These are phyloP conservation scores for Wickerhamomyces sp. DNA, from an alignment of 1,139 yeast species.

Conservation along the genomic window DNA sequence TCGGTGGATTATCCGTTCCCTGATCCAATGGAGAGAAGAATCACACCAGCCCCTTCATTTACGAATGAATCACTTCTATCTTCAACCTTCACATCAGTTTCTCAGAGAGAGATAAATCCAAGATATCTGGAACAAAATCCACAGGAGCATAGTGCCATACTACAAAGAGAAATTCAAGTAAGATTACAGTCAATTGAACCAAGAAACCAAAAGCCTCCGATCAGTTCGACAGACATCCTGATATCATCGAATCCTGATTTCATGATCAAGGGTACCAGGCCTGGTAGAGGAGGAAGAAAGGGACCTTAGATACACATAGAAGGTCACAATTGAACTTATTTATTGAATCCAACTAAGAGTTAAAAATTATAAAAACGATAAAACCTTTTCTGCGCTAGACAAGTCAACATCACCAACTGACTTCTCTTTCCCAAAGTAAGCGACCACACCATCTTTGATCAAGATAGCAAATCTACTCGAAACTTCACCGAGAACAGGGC, in stretches of 20 bases:
- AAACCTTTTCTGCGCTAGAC: conserved; percentile 53
- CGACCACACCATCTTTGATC: conserved; percentile 57
- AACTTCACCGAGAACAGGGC: conserved; percentile 41
- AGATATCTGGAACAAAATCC: conserved; percentile 33
- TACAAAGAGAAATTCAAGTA: conserved; percentile 6
- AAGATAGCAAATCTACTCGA: conserved; percentile 64
- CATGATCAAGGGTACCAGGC: conserved; percentile 4
- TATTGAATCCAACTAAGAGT: neutral
- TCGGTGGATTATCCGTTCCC: conserved; percentile 15
- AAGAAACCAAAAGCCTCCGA: neutral
- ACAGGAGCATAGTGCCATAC: conserved; percentile 9
- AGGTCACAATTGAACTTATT: no score
- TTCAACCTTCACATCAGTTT: conserved; percentile 74
- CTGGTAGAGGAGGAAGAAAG: neutral
- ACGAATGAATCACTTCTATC: conserved; percentile 27
- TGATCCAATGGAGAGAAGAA: conserved; percentile 20
- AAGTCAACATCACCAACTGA: conserved; percentile 53
- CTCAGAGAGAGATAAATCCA: conserved; percentile 75
- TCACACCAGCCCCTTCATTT: conserved; percentile 26
- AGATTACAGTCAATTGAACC: neutral
- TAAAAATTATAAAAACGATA: conserved; percentile 18
- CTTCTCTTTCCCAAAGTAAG: conserved; percentile 46
- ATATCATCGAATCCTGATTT: conserved; percentile 19
- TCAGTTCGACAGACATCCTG: conserved; percentile 9
- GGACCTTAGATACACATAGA: neutral